These are phyloP conservation scores for Fusarium sp. DNA, from an alignment of 2,329 filamentous ascomycete species.

Conservation along the genomic window DNA sequence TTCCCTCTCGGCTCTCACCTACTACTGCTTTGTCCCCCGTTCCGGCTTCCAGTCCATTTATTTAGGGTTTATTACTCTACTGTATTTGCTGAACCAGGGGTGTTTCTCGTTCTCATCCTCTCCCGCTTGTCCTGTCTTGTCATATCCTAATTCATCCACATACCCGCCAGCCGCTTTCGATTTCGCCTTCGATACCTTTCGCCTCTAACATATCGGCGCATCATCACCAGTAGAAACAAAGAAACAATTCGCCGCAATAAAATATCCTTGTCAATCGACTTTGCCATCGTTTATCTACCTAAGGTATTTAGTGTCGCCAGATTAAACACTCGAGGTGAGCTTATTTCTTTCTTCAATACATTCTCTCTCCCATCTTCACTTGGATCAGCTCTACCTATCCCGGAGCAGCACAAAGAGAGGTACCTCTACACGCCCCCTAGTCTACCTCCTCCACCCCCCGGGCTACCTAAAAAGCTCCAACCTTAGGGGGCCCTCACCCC, in stretches of 20 bases:
- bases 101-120: constrained; percentile 13
- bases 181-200: background rate
- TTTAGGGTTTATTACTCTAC: constrained; percentile 29
- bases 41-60: constrained; percentile 22
- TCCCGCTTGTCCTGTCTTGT: background rate
- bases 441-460: constrained; percentile 18
- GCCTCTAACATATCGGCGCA: constrained; percentile 10
- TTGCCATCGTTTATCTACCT: background rate
- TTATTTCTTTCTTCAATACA: background rate
- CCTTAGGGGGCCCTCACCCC: constrained; percentile 38
- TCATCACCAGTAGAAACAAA: constrained; percentile 1
- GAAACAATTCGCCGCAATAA: background rate
- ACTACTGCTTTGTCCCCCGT: constrained; percentile 5
- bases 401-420: background rate
- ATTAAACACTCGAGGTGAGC: constrained; percentile 13
- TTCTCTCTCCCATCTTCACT: background rate
- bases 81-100: constrained; percentile 4
- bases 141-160: constrained; percentile 14
- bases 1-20: constrained; percentile 4
- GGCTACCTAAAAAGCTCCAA: constrained; percentile 22
- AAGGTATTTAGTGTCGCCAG: too few species aligned
- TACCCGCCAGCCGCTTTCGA: constrained; percentile 5
- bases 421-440: constrained; percentile 27
- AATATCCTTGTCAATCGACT: background rate
- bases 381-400: constrained; percentile 18